Base-by-base conservation (phyloP, 805 yeast species). In the Metschnikowia similis region DNA sequence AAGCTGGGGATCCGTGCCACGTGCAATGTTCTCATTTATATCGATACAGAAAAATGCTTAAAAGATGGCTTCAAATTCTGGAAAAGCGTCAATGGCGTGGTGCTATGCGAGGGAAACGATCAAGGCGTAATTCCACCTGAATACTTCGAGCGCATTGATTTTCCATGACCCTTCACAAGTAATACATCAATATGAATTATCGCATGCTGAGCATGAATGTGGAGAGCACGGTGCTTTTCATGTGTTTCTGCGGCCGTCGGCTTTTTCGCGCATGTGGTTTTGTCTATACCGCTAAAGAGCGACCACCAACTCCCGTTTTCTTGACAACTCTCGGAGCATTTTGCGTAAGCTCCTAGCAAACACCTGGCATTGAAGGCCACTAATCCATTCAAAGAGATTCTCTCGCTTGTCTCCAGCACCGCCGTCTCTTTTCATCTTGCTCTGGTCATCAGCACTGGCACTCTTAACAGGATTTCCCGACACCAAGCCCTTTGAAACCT, bases 1-100 rank as follows among this genome's bases (percentile, higher is more conserved):
- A 73, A 85, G 11, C 82, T 91, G 53, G 98, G 98, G 0, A 80
- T 89, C 72, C 72, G 97, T 45, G 57, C 65, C n/a, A 70, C 72
- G 37, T 69, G 83, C 48, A 71, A 76, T 28, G 80, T 86, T 1
- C 66, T 82, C 48, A 83, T 94, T 2, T 86, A 78, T 59, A 61
- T 92, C 3, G 82, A 90, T 58, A 68, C 78, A 2, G 70, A 63
- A 3, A 74, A 74, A 53, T 72, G 87, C 28, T 54, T 80, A 32
- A 54, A 61, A 1, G 58, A 62, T 30, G 72, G 76, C 2, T 68
- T 84, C 17, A 57, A 59, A 51, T 79, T 94, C 48, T 85, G 72
- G 67, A 74, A 69, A 59, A 84, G 95, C 43, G 69, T 76, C 13
- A 94, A 94, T 61, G 82, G 86, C 8, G 98, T 90, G 7, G 80